A percentile compares a stretch with the other conserved stretches of the same genome.
Evolutionary conservation across 495 filamentous ascomycete species (phyloP).

Genomic region (Podospora comata): DNA sequence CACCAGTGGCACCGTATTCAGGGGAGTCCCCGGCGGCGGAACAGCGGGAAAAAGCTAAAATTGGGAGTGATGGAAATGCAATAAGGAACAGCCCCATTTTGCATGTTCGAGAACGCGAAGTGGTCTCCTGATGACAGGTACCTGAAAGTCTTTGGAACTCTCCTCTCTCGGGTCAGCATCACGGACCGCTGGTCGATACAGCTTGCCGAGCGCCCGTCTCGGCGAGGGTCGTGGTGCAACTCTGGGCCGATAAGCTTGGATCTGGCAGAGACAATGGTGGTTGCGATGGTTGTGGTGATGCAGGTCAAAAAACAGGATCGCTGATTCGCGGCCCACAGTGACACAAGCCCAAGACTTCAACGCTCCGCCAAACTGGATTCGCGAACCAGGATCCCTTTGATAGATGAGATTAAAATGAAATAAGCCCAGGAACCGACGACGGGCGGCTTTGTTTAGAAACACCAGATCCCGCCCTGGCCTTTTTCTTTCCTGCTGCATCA

Average conservation of each 20-base stretch:
- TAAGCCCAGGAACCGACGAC: not conserved
- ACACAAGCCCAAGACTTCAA: conserved; percentile 6
- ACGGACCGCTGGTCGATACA: not conserved
- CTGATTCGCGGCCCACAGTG: conserved; percentile 6
- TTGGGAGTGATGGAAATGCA: conserved; percentile 5
- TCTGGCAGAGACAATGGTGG: not conserved
- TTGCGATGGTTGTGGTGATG: not conserved
- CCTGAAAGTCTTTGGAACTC: not conserved
- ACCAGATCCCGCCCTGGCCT: not conserved
- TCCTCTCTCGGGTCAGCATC: not conserved
- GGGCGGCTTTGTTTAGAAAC: not conserved
- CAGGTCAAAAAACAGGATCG: conserved; percentile 10
- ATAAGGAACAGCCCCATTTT: conserved; percentile 8
- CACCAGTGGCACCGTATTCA: not conserved
- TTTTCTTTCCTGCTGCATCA: not conserved
- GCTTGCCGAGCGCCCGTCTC: not conserved
- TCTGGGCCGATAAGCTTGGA: not conserved
- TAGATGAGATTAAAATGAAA: conserved; percentile 11
- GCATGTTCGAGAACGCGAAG: conserved; percentile 4
- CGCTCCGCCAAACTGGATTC: not conserved
- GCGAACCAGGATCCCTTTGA: conserved; percentile 11
- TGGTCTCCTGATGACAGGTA: too few species aligned
- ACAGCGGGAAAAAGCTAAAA: not conserved
- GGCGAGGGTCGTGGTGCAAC: conserved; percentile 3
- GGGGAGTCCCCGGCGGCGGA: not conserved